phyloP scores from a whole-genome alignment of 169 alveolate species.

The Plasmodium adleri region DNA sequence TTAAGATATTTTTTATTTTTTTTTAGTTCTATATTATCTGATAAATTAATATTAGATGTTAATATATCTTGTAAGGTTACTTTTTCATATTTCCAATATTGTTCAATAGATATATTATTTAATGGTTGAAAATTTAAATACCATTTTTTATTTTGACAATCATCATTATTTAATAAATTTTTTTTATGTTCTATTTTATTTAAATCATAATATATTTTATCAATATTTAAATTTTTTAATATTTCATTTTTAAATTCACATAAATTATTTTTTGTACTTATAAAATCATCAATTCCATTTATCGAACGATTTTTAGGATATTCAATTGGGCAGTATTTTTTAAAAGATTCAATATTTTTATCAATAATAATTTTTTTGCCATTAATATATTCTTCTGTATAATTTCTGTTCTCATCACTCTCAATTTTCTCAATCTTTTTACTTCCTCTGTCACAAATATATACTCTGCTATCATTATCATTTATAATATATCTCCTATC shows the following conservation, averaged over 20 bases:
- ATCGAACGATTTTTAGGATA: slow-evolving; percentile 43
- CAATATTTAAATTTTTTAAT: slow-evolving; percentile 29
- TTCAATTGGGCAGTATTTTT: slow-evolving; percentile 58
- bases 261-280: slow-evolving; percentile 19
- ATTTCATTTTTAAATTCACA: slow-evolving; percentile 16
- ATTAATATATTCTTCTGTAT: too few species aligned
- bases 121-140: slow-evolving; percentile 66
- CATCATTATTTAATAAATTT: slow-evolving; percentile 41
- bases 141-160: slow-evolving; percentile 45
- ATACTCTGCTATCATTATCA: too few species aligned
- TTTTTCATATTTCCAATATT: slow-evolving; percentile 76
- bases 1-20: slow-evolving; percentile 69
- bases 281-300: slow-evolving; percentile 33
- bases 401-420: too few species aligned
- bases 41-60: slow-evolving; percentile 21
- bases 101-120: slow-evolving; percentile 57
- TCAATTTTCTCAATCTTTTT: too few species aligned
- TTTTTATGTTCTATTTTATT: slow-evolving; percentile 27
- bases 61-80: slow-evolving; percentile 62
- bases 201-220: slow-evolving; percentile 33
- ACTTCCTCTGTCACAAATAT: too few species aligned
- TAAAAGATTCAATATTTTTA: slow-evolving; percentile 22
- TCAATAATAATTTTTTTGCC: too few species aligned
- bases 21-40: slow-evolving; percentile 21
- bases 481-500: too few species aligned